These are phyloP conservation scores for Exophiala oligosperma DNA, from an alignment of 2,329 filamentous ascomycete genomes.

Conservation along the genomic window DNA sequence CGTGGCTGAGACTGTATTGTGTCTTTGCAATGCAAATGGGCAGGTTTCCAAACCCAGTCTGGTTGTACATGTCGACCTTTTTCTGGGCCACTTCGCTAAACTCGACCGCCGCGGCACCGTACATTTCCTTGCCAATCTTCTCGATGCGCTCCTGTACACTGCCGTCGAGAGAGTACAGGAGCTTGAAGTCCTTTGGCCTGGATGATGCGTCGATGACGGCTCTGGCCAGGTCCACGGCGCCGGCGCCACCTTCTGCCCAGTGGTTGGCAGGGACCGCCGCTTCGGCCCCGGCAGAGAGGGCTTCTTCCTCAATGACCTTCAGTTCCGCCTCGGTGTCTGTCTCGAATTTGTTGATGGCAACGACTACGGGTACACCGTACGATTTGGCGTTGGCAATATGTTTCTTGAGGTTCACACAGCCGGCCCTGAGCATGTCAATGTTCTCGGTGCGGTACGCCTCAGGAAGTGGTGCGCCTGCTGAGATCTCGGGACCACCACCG, in stretches of 20 bases:
- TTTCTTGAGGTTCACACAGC: constrained; percentile 92
- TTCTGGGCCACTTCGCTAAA: constrained; percentile 92
- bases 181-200: constrained; percentile 82
- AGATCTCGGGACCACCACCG: constrained; percentile 91
- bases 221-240: constrained; percentile 84
- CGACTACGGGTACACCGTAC: constrained; percentile 91
- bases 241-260: constrained; percentile 92
- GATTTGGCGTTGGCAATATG: constrained; percentile 87
- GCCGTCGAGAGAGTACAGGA: constrained; percentile 79
- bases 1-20: constrained; percentile 93
- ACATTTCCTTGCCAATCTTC: constrained; percentile 88
- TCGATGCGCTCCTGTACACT: constrained; percentile 87
- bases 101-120: constrained; percentile 84
- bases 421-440: constrained; percentile 81
- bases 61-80: constrained; percentile 93
- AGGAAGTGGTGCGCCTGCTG: constrained; percentile 79
- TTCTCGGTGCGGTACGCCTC: constrained; percentile 93
- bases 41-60: constrained; percentile 87
- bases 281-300: constrained; percentile 86
- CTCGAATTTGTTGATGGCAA: constrained; percentile 95
- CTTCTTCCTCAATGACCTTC: constrained; percentile 83
- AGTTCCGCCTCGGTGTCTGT: constrained; percentile 94
- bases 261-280: constrained; percentile 94
- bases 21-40: constrained; percentile 98
- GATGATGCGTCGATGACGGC: constrained; percentile 80